These are phyloP conservation scores for Oryza brachyantha DNA, from an alignment of 176 grass and related monocot species.

Conservation along the genomic window DNA sequence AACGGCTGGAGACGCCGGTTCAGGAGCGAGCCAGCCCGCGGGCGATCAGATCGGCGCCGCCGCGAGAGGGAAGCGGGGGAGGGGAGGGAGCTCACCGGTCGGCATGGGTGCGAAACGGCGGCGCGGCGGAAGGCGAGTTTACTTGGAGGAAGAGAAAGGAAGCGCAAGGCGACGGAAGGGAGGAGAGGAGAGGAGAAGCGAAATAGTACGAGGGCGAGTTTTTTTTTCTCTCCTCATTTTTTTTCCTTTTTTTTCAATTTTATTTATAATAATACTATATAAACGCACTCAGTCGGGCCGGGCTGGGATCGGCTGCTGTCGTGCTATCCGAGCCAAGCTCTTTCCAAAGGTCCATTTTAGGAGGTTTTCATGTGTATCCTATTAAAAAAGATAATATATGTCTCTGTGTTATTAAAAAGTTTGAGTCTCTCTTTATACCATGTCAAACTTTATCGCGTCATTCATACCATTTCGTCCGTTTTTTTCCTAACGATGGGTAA, in stretches of 20 bases:
- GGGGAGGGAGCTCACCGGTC: constrained; percentile 42
- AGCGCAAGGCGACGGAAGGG: not conserved
- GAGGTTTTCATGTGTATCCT: too few species aligned
- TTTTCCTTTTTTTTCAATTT: not conserved
- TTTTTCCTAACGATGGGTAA: too few species aligned
- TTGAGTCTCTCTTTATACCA: too few species aligned
- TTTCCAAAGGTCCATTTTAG: not conserved
- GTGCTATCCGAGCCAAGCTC: not conserved
- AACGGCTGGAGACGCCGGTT: not conserved
- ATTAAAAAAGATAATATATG: too few species aligned
- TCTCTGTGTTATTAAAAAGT: too few species aligned
- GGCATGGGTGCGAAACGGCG: constrained; percentile 47
- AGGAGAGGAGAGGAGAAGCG: not conserved
- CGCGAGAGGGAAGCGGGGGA: not conserved
- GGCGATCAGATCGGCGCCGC: constrained; percentile 13
- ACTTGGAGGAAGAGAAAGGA: constrained; percentile 64
- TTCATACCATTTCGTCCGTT: too few species aligned
- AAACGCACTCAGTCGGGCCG: not conserved
- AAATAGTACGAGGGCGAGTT: not conserved
- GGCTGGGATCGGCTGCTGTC: not conserved
- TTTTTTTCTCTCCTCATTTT: too few species aligned
- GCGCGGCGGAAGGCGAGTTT: constrained; percentile 35
- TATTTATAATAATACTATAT: not conserved
- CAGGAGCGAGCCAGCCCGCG: not conserved
- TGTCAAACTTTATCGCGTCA: too few species aligned